Evolutionary conservation across 352 stramenopile genomes (phyloP), one percentile per base, ranked within the genome.

Genomic region (Phytophthora europaea): DNA sequence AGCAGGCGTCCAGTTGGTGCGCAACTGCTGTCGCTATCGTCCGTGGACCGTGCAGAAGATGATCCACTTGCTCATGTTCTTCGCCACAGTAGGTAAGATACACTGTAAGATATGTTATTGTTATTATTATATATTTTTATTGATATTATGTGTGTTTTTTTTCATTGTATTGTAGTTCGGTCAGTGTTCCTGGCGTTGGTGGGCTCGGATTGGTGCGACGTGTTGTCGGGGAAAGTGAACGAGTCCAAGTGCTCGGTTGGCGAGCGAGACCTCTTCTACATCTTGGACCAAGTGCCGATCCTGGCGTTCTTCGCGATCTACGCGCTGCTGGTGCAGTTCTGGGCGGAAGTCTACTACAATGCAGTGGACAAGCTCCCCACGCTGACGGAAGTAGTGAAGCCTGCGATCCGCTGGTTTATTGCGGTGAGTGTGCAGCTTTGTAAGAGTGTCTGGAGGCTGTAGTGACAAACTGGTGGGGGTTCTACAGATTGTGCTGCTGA

Each of bases 301-400:
- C 61, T 97, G 54, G 78, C 90, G 6, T 94, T 95, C 70, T 91
- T 97, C 52, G 84, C 85, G 6, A 84, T 92, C 54, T 96, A 97
- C 62, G 81, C 88, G 26, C 73, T 97, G 63, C 80, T 97, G 26
- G 79, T 95, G 70, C 87, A 96, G 61, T 97, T 97, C 53, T 97
- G 90, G 90, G 90, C 90, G 6, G 89, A 97, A 69, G 88, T 97
- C 15, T 97, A 97, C 63, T 97, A 94, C 81, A 95, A 97, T 50
- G 90, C 90, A 33, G 88, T 94, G 53, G 89, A 96, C 64, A 80
- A 89, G 40, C 70, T 96, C 50, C 50, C 77, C 16, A 81, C 89
- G 6, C 77, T 96, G 45, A 83, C 78, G 23, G 76, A 82, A 12
- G 66, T 91, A 13, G 77, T 96, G 22, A 95, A 96, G 53, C 90